phyloP scores from a whole-genome alignment of 2,329 filamentous ascomycete genomes.

The Hypoxylon sp. region DNA sequence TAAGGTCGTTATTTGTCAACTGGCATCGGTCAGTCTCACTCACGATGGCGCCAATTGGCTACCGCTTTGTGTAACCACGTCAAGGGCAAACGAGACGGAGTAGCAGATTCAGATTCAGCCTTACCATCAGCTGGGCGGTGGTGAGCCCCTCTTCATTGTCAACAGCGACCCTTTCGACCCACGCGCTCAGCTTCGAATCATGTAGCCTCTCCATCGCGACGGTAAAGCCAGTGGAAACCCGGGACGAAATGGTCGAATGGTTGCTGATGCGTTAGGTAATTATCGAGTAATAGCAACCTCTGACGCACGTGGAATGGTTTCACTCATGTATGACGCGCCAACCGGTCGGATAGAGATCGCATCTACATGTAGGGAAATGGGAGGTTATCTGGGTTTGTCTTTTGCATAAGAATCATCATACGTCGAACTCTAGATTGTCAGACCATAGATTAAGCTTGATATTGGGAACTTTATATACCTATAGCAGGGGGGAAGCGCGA shows the following conservation, averaged over 20 bases:
- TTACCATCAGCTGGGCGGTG: constrained; percentile 81
- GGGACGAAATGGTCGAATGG: constrained; percentile 2
- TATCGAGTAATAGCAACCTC: constrained; percentile 37
- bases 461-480: not conserved
- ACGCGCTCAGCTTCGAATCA: constrained; percentile 56
- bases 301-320: constrained; percentile 14
- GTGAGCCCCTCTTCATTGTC: constrained; percentile 81
- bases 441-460: constrained; percentile 12
- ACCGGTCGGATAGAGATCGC: constrained; percentile 6
- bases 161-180: constrained; percentile 75
- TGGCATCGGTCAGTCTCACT: constrained; percentile 47
- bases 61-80: not conserved
- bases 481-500: constrained; percentile 14
- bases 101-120: constrained; percentile 39
- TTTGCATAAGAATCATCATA: constrained; percentile 20
- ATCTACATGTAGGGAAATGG: constrained; percentile 5
- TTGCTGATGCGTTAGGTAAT: constrained; percentile 28
- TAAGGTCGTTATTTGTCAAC: constrained; percentile 86
- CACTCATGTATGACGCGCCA: constrained; percentile 27
- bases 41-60: constrained; percentile 11
- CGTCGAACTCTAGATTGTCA: constrained; percentile 31
- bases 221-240: constrained; percentile 4
- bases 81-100: constrained; percentile 6
- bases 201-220: constrained; percentile 52
- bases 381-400: constrained; percentile 24